phyloP scores from a whole-genome alignment of 805 yeast species.

The Phaffomyces antillensis region DNA sequence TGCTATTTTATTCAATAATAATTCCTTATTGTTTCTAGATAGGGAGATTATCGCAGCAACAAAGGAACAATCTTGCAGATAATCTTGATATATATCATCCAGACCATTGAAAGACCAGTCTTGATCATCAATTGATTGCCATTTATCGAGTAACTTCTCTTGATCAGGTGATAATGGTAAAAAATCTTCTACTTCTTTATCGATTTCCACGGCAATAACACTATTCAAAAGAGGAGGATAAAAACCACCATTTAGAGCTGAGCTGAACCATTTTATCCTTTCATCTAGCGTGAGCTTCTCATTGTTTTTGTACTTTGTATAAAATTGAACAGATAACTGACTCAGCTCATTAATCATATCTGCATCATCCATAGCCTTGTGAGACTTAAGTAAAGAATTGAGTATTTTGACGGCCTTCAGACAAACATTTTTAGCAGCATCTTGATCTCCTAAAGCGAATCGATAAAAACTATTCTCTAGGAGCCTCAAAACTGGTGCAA shows the following conservation, averaged over 20 bases:
- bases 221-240: constrained; percentile 10
- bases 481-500: neutral
- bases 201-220: neutral
- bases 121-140: constrained; percentile 3
- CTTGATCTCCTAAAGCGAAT: neutral
- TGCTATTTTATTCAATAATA: constrained; percentile 5
- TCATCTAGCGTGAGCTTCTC: constrained; percentile 5
- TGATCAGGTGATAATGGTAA: constrained; percentile 11
- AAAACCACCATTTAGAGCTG: constrained; percentile 8
- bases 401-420: constrained; percentile 1
- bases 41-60: constrained; percentile 60
- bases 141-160: constrained; percentile 3
- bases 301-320: constrained; percentile 3
- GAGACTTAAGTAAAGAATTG: neutral
- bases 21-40: constrained; percentile 17
- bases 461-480: neutral
- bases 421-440: neutral
- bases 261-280: constrained; percentile 12
- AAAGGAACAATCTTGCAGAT: constrained; percentile 65
- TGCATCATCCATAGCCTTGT: neutral
- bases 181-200: neutral
- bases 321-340: constrained; percentile 3
- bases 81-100: constrained; percentile 38
- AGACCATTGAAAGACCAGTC: constrained; percentile 20
- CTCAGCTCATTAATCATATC: constrained; percentile 1